Percentiles rank a stretch among this genome's conserved stretches.
These are phyloP conservation scores for Pythium folliculosum DNA, from an alignment of 352 stramenopile genomes.

Conservation along the genomic window DNA sequence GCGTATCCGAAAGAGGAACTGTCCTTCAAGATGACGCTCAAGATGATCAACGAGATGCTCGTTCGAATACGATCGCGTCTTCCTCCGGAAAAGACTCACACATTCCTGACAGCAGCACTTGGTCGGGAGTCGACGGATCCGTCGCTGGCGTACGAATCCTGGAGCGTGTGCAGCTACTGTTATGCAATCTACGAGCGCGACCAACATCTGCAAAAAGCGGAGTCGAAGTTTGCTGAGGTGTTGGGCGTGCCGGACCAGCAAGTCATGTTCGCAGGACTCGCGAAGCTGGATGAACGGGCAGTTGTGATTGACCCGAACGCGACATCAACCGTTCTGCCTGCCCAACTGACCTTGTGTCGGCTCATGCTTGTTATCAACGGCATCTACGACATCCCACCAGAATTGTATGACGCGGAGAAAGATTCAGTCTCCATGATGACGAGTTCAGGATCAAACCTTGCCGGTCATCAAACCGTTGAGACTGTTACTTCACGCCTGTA, in stretches of 20 bases:
- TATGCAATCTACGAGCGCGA: conserved; percentile 87
- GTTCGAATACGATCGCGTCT: conserved; percentile 60
- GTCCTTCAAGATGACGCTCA: conserved; percentile 87
- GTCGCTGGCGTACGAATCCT: conserved; percentile 78
- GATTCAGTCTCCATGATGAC: conserved; percentile 13
- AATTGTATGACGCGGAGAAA: conserved; percentile 71
- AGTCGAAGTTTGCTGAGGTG: conserved; percentile 56
- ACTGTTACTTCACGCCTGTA: conserved; percentile 50
- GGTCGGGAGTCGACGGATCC: conserved; percentile 47
- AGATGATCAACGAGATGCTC: conserved; percentile 88
- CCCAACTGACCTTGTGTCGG: conserved; percentile 75
- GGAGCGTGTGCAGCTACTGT: conserved; percentile 83
- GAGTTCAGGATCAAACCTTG: neutral
- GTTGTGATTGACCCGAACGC: conserved; percentile 50
- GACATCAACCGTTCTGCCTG: conserved; percentile 43
- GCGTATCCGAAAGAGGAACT: conserved; percentile 75
- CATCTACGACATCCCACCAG: conserved; percentile 80
- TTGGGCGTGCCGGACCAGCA: conserved; percentile 48
- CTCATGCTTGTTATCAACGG: conserved; percentile 78
- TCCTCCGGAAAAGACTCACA: conserved; percentile 47
- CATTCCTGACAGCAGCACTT: conserved; percentile 50
- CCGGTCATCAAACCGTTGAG: neutral
- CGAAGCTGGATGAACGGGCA: conserved; percentile 46
- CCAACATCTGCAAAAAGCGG: conserved; percentile 70
- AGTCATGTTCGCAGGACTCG: conserved; percentile 43